Base-by-base conservation (phyloP, 768 basidiomycete genomes). In the Cubamyces lactineus region DNA sequence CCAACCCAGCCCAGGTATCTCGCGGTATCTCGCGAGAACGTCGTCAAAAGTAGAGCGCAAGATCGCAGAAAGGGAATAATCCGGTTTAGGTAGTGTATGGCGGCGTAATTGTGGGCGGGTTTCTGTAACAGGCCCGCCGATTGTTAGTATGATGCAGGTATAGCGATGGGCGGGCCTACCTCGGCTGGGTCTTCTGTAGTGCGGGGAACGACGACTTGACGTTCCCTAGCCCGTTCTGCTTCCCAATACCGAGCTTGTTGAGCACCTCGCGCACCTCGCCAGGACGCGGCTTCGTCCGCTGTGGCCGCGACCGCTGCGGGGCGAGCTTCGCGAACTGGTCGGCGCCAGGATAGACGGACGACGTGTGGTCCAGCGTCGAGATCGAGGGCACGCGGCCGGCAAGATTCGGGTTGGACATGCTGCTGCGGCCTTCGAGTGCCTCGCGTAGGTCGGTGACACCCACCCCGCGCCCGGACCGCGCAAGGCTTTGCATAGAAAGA, bases 361-460 rank as follows among this genome's bases (percentile, higher is more conserved):
- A 83, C 21, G 82, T 72, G 67, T 91, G 88, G 64, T 91, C 89
- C 30, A 91, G 80, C 2, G 91, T 91, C 45, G 91, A 91, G 51
- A 92, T 77, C 15, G 92, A 92, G 15, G 90, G 84, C 17, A 86
- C 82, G n/a, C 82, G 75, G 51, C 71, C 70, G 28, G 75, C 84
- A 26, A 92, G 77, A 21, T 85, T 84, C 40, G 89, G 83, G 71
- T 91, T 93, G 16, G 92, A 92, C 82, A 90, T 84, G 70, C 89
- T 91, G 67, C 84, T 86, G 42, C 92, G 85, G 21, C 92, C 92
- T 76, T 94, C 92, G 4, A 97, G 77, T 4, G 95, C 95, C 67
- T 95, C 94, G 55, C 94, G 82, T 34, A 97, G 80, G 71, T 96
- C 94, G 1, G 85, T 87, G 23, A 96, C 94, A 23, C 94, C 95